Percentiles rank a stretch among this genome's conserved stretches.
phyloP scores from a whole-genome alignment of 176 grass and related monocot species.

The Saccharum spontaneum region DNA sequence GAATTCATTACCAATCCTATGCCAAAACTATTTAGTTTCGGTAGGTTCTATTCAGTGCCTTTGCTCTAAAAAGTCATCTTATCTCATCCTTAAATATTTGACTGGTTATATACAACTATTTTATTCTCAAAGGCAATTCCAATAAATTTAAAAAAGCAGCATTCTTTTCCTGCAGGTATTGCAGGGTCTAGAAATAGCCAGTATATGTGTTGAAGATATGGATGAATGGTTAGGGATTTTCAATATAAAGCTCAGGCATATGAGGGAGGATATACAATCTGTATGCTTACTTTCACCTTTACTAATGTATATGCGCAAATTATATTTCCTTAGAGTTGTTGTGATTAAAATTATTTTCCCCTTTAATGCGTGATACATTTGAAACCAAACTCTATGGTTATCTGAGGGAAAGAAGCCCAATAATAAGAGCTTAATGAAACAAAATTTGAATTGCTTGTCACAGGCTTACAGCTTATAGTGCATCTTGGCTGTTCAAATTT shows the following conservation, averaged over 20 bases:
- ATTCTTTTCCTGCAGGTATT: conserved; percentile 58
- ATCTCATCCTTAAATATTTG: neutral
- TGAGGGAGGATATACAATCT: conserved; percentile 98
- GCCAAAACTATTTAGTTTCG: too few relatives aligned
- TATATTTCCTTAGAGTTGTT: neutral
- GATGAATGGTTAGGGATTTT: conserved; percentile 98
- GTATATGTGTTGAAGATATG: conserved; percentile 88
- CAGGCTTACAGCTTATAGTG: neutral
- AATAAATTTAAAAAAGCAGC: neutral
- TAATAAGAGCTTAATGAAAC: neutral
- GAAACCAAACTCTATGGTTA: neutral
- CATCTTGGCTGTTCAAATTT: neutral
- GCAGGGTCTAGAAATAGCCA: conserved; percentile 74
- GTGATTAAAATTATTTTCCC: neutral
- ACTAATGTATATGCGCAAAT: conserved; percentile 2
- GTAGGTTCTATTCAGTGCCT: neutral
- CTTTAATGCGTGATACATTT: neutral
- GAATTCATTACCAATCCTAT: too few relatives aligned
- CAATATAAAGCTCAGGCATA: conserved; percentile 96
- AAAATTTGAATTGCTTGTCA: neutral
- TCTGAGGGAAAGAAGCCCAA: neutral
- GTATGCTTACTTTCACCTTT: conserved; percentile 39
- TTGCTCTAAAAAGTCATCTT: neutral
- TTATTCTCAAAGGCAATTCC: neutral
- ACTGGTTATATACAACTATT: neutral